These are phyloP conservation scores for Diaporthe sp. DNA, from an alignment of 2,329 filamentous ascomycete species.

Conservation along the genomic window DNA sequence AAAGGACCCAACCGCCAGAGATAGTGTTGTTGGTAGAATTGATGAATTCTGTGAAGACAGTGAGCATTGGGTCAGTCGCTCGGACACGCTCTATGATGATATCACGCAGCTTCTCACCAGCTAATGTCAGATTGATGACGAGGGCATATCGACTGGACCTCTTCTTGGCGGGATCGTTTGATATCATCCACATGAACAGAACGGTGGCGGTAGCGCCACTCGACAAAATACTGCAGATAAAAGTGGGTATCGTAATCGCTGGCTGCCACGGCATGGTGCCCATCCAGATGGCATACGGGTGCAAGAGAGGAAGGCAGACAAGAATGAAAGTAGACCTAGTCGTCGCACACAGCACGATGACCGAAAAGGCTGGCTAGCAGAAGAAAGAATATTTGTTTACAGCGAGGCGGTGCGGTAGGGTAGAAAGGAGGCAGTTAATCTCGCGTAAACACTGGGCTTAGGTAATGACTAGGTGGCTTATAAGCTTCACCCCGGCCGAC, in stretches of 20 bases:
- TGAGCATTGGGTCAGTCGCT: background rate
- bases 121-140: conserved; percentile 29
- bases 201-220: conserved; percentile 26
- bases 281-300: background rate
- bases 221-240: conserved; percentile 30
- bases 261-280: conserved; percentile 13
- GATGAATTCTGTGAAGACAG: conserved; percentile 27
- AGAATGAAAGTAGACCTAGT: background rate
- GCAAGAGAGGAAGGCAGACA: background rate
- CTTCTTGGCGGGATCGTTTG: conserved; percentile 21
- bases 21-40: conserved; percentile 32
- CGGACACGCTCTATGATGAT: no score
- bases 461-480: conserved; percentile 1
- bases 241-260: conserved; percentile 23
- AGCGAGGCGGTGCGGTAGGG: background rate
- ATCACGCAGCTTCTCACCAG: conserved; percentile 18
- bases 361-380: background rate
- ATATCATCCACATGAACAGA: conserved; percentile 29
- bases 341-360: background rate
- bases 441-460: conserved; percentile 16
- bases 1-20: conserved; percentile 25
- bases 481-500: background rate
- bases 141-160: conserved; percentile 31
- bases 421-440: conserved; percentile 6
- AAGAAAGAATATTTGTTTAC: background rate